A percentile compares a stretch with the other conserved stretches of the same genome.
phyloP scores from a whole-genome alignment of 306 rosid genomes.

The Delonix regia region DNA sequence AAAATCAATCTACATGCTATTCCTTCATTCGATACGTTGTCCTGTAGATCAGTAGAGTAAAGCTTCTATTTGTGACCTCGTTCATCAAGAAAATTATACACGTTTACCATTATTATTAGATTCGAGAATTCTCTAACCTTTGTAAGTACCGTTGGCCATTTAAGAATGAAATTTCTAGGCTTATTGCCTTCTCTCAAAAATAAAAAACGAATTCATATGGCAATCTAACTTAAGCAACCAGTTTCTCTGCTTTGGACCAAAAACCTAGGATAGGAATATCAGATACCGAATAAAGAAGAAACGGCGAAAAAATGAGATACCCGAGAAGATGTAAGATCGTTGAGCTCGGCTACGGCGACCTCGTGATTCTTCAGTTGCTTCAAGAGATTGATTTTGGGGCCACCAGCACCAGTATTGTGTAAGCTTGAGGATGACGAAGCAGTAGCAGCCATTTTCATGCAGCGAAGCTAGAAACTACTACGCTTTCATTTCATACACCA shows the following conservation, averaged over 20 bases:
- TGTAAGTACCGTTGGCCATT: not conserved
- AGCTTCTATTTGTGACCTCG: too few species aligned
- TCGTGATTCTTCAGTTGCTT: constrained; percentile 62
- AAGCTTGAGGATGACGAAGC: not conserved
- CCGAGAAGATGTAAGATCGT: constrained; percentile 59
- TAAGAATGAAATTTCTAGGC: too few species aligned
- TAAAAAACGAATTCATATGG: not conserved
- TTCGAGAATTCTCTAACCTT: not conserved
- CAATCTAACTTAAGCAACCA: not conserved
- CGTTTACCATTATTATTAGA: too few species aligned
- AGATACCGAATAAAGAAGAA: not conserved
- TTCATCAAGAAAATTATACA: too few species aligned
- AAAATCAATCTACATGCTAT: not conserved
- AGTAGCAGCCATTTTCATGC: not conserved
- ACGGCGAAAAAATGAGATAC: constrained; percentile 35
- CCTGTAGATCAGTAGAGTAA: too few species aligned
- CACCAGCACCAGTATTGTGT: constrained; percentile 10
- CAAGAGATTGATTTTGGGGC: constrained; percentile 26
- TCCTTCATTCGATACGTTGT: too few species aligned
- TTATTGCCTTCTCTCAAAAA: too few species aligned
- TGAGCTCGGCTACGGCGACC: constrained; percentile 78
- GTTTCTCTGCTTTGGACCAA: not conserved
- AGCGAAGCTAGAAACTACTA: not conserved
- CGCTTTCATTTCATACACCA: too few species aligned
- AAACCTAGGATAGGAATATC: not conserved